Conservation (phyloP, 2,329 filamentous ascomycete genomes). For the Colletotrichum salicis region DNA sequence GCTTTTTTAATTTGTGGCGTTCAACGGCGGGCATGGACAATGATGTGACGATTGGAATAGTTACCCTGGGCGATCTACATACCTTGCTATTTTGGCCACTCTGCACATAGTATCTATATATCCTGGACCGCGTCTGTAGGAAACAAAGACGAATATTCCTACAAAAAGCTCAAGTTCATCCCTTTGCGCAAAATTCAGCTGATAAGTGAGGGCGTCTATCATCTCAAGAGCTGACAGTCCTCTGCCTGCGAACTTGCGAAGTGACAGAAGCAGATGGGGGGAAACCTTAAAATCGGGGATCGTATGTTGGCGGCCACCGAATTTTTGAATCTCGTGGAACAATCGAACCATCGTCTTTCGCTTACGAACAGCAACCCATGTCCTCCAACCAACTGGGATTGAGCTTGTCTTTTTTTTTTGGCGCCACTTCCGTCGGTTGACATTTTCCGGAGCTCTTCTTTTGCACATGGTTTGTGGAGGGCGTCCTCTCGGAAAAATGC, state of each 20-base stretch:
- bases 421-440: not conserved
- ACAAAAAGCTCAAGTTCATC: not conserved
- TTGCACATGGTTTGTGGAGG: not conserved
- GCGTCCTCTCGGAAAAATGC: not conserved
- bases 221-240: not conserved
- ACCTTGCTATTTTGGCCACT: conserved; percentile 20
- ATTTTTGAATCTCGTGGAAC: not conserved
- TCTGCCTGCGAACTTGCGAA: not conserved
- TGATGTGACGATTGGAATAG: conserved; percentile 29
- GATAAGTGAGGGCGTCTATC: not conserved
- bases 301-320: not conserved
- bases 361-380: not conserved
- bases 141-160: conserved; percentile 19
- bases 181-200: not conserved
- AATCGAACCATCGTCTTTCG: not conserved
- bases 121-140: conserved; percentile 9
- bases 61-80: conserved; percentile 29
- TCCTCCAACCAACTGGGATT: not conserved
- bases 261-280: not conserved
- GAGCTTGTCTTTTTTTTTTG: not conserved
- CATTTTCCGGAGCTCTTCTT: not conserved
- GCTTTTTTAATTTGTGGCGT: conserved; percentile 4
- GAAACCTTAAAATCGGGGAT: not conserved
- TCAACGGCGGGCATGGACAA: conserved; percentile 23
- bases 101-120: conserved; percentile 2